Evolutionary conservation across 2,329 filamentous ascomycete genomes (phyloP), one percentile per base, ranked within the genome.

Genomic region (Tympanopsis confertula): DNA sequence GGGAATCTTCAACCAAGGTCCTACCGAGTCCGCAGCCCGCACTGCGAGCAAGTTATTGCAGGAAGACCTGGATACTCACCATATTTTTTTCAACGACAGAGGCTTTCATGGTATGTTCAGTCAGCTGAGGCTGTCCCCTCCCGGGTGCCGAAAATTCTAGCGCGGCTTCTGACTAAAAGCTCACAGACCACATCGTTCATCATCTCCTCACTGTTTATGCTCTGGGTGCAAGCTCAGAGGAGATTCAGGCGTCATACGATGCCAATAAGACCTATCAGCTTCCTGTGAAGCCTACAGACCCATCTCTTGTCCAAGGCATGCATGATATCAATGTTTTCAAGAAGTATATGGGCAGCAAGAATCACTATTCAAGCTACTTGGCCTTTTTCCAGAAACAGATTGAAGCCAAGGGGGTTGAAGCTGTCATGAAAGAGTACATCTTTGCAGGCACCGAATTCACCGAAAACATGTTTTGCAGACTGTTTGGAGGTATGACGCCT

Each of bases 331-430:
- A 10, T 18, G 7, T 12, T 10, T 33, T 33, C 30, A 13, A 33
- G 30, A 7, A 33, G 15, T 7, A 17, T 18, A 10, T 33, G 15
- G 30, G 30, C 10, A 33, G 17, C 7, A 7, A 33, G 15, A 33
- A 33, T 10, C 29, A 74, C 44, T 80, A 78, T 46, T 53, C 64
- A n/a, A 65, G 74, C 48, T 81, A 67, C 47, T 55, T 80, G 10
- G 53, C 57, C 1, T 79, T 71, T 51, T 81, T 78, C 50, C 59
- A 70, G 40, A 45, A 55, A 2, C 67, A 78, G 47, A 74, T 81
- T 22, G 60, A 68, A 4, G 47, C 51, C 12, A 68, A 68, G 20
- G 68, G 71, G 0, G 70, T 68, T 51, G 57, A 65, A 36, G 46
- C 53, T 2, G 66, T 69, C 2, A 22, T 79, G 14, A 61, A 68